Evolutionary conservation across 2,329 filamentous ascomycete genomes (phyloP).

Genomic region (Fusarium sp.): DNA sequence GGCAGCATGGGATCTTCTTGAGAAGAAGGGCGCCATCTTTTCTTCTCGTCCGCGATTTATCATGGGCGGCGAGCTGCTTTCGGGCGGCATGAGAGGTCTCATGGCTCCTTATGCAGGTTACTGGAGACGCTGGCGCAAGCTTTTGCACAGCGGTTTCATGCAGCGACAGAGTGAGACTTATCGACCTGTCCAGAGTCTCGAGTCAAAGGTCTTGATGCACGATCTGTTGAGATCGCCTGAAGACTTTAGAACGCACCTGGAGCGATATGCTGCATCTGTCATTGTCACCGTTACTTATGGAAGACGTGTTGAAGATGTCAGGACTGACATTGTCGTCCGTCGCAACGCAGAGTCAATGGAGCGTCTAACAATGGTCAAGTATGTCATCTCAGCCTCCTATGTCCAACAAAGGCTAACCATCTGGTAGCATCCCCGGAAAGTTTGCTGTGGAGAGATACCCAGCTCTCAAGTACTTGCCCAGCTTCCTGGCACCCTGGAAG

Average conservation of each 20-base stretch:
- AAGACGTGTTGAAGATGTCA: constrained; percentile 43
- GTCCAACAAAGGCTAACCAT: accelerated
- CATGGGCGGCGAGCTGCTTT: constrained; percentile 57
- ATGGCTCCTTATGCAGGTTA: constrained; percentile 57
- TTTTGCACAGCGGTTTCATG: constrained; percentile 58
- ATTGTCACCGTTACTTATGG: constrained; percentile 58
- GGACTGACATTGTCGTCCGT: constrained; percentile 51
- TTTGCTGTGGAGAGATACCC: constrained; percentile 57
- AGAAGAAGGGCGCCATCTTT: constrained; percentile 56
- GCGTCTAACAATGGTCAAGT: constrained; percentile 57
- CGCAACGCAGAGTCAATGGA: constrained; percentile 56
- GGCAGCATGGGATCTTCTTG: constrained; percentile 57
- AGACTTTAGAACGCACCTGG: constrained; percentile 41
- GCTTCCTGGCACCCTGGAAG: constrained; percentile 55
- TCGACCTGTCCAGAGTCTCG: constrained; percentile 54
- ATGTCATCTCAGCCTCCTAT: constrained; percentile 6
- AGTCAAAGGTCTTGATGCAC: constrained; percentile 54
- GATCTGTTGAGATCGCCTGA: constrained; percentile 50
- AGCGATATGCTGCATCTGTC: constrained; percentile 52
- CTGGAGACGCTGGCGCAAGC: constrained; percentile 57
- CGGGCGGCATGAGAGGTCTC: constrained; percentile 54
- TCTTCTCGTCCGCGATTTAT: constrained; percentile 60
- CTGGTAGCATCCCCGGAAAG: constrained; percentile 38
- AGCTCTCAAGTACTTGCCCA: constrained; percentile 52
- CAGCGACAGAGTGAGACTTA: constrained; percentile 57